Percentiles rank a stretch among this genome's conserved stretches.
These are phyloP conservation scores for Penicillium sp. DNA, from an alignment of 2,329 filamentous ascomycete genomes.

Conservation along the genomic window DNA sequence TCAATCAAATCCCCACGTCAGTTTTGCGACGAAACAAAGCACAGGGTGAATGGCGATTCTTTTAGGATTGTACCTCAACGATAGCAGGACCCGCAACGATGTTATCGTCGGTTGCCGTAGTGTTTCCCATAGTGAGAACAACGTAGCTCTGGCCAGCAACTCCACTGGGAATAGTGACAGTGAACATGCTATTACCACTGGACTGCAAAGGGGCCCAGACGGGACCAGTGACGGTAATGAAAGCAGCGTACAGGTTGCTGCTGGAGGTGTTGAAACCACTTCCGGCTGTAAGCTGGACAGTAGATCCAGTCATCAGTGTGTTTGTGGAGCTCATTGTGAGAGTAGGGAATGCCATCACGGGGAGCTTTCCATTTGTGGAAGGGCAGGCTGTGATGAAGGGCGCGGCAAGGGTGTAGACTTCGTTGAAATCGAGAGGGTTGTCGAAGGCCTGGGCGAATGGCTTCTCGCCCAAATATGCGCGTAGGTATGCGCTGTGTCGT, in stretches of 20 bases:
- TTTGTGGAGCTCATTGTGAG: constrained; percentile 32
- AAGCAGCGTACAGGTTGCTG: constrained; percentile 19
- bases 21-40: background rate
- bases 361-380: constrained; percentile 53
- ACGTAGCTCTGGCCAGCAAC: constrained; percentile 31
- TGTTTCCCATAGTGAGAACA: constrained; percentile 27
- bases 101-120: constrained; percentile 26
- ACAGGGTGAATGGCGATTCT: background rate
- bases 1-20: background rate
- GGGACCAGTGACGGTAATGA: constrained; percentile 15
- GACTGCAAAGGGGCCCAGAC: constrained; percentile 10
- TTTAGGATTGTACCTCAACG: constrained; percentile 24
- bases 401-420: constrained; percentile 65
- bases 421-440: constrained; percentile 57
- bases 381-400: constrained; percentile 63
- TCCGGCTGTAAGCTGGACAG: constrained; percentile 25
- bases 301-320: constrained; percentile 16
- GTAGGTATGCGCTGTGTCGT: constrained; percentile 64
- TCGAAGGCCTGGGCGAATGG: constrained; percentile 64
- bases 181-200: constrained; percentile 15
- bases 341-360: constrained; percentile 61
- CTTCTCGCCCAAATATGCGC: constrained; percentile 48
- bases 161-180: constrained; percentile 23
- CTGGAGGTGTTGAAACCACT: constrained; percentile 19
- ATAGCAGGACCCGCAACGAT: constrained; percentile 35